A percentile compares a stretch with the other conserved stretches of the same genome.
These are phyloP conservation scores for Danielia oregonensis DNA, from an alignment of 805 yeast species.

Conservation along the genomic window DNA sequence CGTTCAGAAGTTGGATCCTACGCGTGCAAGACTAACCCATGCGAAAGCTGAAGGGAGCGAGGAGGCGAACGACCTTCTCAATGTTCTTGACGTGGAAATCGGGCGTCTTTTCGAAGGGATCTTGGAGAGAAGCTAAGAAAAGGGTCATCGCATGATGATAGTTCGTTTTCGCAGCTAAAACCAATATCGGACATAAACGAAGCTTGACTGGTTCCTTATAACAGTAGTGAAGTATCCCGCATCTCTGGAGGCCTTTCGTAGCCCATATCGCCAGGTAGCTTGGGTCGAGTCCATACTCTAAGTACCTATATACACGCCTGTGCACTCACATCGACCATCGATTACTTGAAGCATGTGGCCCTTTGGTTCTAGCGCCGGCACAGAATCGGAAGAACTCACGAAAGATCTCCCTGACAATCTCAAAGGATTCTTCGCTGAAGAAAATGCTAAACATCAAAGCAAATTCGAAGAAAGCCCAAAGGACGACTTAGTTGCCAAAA, in stretches of 20 bases:
- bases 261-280: too few relatives aligned
- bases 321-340: too few relatives aligned
- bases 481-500: conserved; percentile 24
- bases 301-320: too few relatives aligned
- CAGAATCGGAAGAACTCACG: conserved; percentile 24
- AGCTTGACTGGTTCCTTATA: too few relatives aligned
- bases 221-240: too few relatives aligned
- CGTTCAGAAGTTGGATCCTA: conserved; percentile 22
- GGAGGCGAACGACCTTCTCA: conserved; percentile 7
- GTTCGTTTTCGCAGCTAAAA: too few relatives aligned
- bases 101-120: conserved; percentile 39
- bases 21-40: conserved; percentile 4
- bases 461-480: conserved; percentile 14
- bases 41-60: background rate
- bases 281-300: too few relatives aligned
- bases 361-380: conserved; percentile 16
- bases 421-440: conserved; percentile 26
- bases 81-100: conserved; percentile 32
- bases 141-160: too few relatives aligned
- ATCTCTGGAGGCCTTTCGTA: too few relatives aligned
- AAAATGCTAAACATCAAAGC: conserved; percentile 23
- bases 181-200: too few relatives aligned
- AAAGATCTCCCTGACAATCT: conserved; percentile 34
- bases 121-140: conserved; percentile 21
- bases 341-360: too few relatives aligned